These are phyloP conservation scores for Geotrichum carabidarum DNA, from an alignment of 1,139 yeast species.

Conservation along the genomic window DNA sequence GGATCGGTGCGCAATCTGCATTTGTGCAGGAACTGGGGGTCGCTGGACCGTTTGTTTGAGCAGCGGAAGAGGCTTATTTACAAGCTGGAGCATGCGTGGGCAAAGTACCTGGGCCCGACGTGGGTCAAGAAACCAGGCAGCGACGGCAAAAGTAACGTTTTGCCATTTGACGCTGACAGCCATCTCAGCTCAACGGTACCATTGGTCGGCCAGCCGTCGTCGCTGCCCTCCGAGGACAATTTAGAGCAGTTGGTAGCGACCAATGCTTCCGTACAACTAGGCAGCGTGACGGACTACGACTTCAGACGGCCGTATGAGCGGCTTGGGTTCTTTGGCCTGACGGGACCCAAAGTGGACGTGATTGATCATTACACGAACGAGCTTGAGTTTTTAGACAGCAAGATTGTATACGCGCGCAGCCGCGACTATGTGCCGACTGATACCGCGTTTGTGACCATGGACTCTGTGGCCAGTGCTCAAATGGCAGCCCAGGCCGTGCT, in stretches of 20 bases:
- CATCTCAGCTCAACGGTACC: constrained; percentile 12
- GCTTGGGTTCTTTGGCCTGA: constrained; percentile 47
- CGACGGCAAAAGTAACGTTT: constrained; percentile 1
- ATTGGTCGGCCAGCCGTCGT: constrained; percentile 19
- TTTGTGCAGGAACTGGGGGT: constrained; percentile 81
- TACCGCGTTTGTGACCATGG: constrained; percentile 77
- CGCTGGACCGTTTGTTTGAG: constrained; percentile 59
- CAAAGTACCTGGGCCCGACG: constrained; percentile 54
- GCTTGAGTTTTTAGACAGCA: constrained; percentile 53
- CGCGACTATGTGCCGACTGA: constrained; percentile 42
- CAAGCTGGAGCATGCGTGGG: constrained; percentile 69
- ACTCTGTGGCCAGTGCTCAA: constrained; percentile 79
- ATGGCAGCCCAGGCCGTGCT: constrained; percentile 84
- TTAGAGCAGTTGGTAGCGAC: neutral
- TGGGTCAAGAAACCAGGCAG: constrained; percentile 22
- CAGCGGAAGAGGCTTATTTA: constrained; percentile 51
- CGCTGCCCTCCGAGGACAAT: constrained; percentile 16
- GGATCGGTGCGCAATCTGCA: constrained; percentile 74
- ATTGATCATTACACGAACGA: constrained; percentile 56
- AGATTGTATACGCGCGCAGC: constrained; percentile 48
- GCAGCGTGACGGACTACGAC: constrained; percentile 13
- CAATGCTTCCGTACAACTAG: constrained; percentile 14
- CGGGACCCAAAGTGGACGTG: constrained; percentile 60
- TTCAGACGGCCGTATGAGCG: constrained; percentile 42
- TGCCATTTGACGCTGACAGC: constrained; percentile 13